These are phyloP conservation scores for Pelargonium fulgidum DNA, from an alignment of 441 rosid genomes.

Conservation along the genomic window DNA sequence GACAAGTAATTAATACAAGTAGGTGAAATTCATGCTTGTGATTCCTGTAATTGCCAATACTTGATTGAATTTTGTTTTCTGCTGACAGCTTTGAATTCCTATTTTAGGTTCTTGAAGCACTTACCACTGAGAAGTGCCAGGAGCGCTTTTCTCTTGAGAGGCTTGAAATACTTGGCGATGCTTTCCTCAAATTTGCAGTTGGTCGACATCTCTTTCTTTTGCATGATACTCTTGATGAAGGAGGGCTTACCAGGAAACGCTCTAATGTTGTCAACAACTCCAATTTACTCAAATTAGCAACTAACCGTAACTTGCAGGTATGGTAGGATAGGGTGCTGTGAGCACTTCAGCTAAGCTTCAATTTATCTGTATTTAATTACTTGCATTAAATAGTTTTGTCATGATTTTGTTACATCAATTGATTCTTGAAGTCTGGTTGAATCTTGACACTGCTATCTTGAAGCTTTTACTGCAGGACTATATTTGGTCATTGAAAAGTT, in stretches of 20 bases:
- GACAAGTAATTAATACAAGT: constrained; percentile 18
- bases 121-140: constrained; percentile 93
- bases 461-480: background rate
- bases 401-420: background rate
- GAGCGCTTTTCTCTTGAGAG: constrained; percentile 96
- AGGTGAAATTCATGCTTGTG: constrained; percentile 14
- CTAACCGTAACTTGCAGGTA: constrained; percentile 70
- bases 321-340: constrained; percentile 8
- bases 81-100: constrained; percentile 27
- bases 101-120: constrained; percentile 79
- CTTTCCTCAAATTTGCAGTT: constrained; percentile 87
- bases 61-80: constrained; percentile 14
- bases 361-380: background rate
- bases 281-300: constrained; percentile 67
- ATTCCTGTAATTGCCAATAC: constrained; percentile 6
- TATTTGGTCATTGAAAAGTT: background rate
- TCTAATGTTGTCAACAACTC: constrained; percentile 77
- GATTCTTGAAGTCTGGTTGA: background rate
- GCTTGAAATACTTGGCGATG: constrained; percentile 89
- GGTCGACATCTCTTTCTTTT: constrained; percentile 75
- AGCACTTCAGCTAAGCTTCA: background rate
- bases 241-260: constrained; percentile 75
- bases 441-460: background rate
- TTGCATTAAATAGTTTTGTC: background rate
- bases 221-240: constrained; percentile 78